Evolutionary conservation across 2,329 filamentous ascomycete genomes (phyloP).

Genomic region (Daldinia sp.): DNA sequence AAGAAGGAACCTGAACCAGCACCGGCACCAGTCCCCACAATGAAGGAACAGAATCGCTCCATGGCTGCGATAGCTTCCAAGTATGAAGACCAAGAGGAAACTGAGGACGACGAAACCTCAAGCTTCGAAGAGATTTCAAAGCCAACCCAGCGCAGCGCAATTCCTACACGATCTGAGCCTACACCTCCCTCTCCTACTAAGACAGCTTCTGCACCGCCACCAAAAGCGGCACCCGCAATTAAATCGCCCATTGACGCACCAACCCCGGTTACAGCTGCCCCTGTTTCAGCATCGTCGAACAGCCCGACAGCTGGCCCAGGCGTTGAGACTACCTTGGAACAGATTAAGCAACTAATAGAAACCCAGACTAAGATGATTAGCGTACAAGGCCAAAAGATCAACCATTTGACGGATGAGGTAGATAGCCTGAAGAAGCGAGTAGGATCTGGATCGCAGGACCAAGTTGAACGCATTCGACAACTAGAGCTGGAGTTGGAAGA

Average conservation of each 20-base stretch:
- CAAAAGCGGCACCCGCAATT: slow-evolving; percentile 56
- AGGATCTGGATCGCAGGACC: slow-evolving; percentile 65
- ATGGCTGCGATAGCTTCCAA: slow-evolving; percentile 86
- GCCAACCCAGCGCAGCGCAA: slow-evolving; percentile 68
- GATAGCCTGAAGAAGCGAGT: slow-evolving; percentile 83
- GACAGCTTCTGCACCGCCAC: slow-evolving; percentile 49
- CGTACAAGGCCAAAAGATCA: slow-evolving; percentile 80
- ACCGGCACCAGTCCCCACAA: slow-evolving; percentile 64
- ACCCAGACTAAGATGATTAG: slow-evolving; percentile 80
- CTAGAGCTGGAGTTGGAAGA: slow-evolving; percentile 73
- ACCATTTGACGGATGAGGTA: slow-evolving; percentile 73
- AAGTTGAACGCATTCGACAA: slow-evolving; percentile 73
- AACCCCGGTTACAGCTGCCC: slow-evolving; percentile 48
- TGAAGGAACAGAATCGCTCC: slow-evolving; percentile 86
- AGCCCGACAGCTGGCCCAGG: slow-evolving; percentile 53
- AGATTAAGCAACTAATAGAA: slow-evolving; percentile 81
- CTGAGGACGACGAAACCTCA: slow-evolving; percentile 72
- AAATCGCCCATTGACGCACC: slow-evolving; percentile 51
- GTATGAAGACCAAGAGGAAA: slow-evolving; percentile 77
- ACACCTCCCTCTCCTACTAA: slow-evolving; percentile 44
- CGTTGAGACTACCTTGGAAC: slow-evolving; percentile 71
- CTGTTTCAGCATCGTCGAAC: slow-evolving; percentile 49
- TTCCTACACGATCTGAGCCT: slow-evolving; percentile 43
- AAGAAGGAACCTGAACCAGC: slow-evolving; percentile 63
- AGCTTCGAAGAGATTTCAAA: slow-evolving; percentile 89